Evolutionary conservation across 495 filamentous ascomycete genomes (phyloP), one percentile per base, ranked within the genome.

Genomic region (Penicillium desertorum): DNA sequence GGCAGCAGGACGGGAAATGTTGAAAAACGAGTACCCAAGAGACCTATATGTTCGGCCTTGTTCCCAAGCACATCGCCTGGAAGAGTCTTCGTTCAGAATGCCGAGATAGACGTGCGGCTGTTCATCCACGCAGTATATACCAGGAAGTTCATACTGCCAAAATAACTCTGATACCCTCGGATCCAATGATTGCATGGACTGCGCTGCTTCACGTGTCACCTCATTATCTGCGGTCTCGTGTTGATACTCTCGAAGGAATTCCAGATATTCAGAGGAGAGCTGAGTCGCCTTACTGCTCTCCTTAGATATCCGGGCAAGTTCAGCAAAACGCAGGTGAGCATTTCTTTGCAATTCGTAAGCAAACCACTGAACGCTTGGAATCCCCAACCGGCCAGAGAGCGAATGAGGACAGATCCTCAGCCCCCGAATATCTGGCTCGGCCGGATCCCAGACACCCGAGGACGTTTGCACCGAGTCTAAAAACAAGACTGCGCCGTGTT

Each of bases 21-120:
- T 81, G 46, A 87, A 61, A 30, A 83, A 46, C 0, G 79, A 78
- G 60, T 90, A 92, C 1, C 79, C 86, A 23, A 90, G 61, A 20
- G 70, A 65, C 17, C 88, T 75, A 30, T 83, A 67, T 0, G 47
- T 22, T 14, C 76, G 78, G 51, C 85, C 86, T 12, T 76, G 59
- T 51, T 76, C 76, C 89, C 89, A 92, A 4, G 85, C 83, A 58
- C 83, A 88, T 37, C 77, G 76, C 37, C 83, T 76, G 6, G 72
- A 51, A 36, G 80, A 81, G 57, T 79, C 84, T 55, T 90, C 87
- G 14, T 81, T 66, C 2, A 88, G 62, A 30, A 81, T 70, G 0
- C 83, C 80, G 8, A 90, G 76, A 56, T 84, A 89, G 36, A 88
- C 76, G 39, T 76, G 69, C 8, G 66, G 68, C 23, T 53, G 44